Evolutionary conservation across 2,329 filamentous ascomycete genomes (phyloP).

Genomic region (Alternaria burnsii): DNA sequence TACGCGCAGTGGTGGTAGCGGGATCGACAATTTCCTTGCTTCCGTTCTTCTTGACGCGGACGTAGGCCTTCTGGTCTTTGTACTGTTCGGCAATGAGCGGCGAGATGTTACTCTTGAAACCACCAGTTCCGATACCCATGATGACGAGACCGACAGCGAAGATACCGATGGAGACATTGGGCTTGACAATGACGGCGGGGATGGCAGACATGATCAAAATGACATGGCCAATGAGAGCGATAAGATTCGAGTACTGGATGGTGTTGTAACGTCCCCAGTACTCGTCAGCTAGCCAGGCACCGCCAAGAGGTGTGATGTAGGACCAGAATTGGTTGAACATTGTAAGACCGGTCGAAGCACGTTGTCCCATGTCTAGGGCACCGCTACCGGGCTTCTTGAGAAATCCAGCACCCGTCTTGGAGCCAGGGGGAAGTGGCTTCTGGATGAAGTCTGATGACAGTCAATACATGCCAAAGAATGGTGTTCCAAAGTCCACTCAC

Average conservation of each 20-base stretch:
- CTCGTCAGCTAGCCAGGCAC: slow-evolving; percentile 67
- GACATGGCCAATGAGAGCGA: slow-evolving; percentile 67
- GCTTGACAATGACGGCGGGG: slow-evolving; percentile 59
- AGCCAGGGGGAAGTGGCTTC: slow-evolving; percentile 42
- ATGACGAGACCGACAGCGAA: slow-evolving; percentile 67
- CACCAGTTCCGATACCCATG: slow-evolving; percentile 72
- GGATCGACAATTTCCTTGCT: slow-evolving; percentile 72
- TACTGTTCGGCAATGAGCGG: slow-evolving; percentile 68
- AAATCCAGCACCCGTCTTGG: slow-evolving; percentile 48
- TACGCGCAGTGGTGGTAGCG: slow-evolving; percentile 70
- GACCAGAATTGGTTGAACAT: slow-evolving; percentile 66
- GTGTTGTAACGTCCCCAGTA: slow-evolving; percentile 69
- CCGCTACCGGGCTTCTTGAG: slow-evolving; percentile 47
- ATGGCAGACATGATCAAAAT: slow-evolving; percentile 66
- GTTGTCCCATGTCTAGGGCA: slow-evolving; percentile 65
- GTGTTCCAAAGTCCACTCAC: slow-evolving; percentile 19
- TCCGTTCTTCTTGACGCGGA: slow-evolving; percentile 40
- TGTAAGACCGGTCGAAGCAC: slow-evolving; percentile 61
- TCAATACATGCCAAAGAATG: not conserved
- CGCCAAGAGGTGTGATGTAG: slow-evolving; percentile 65
- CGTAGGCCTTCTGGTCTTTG: slow-evolving; percentile 41
- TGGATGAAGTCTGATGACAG: slow-evolving; percentile 48
- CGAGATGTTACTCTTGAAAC: slow-evolving; percentile 73
- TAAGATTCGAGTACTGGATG: slow-evolving; percentile 62
- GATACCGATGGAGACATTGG: slow-evolving; percentile 61